These are phyloP conservation scores for Penicillium manginii DNA, from an alignment of 495 filamentous ascomycete genomes.

Conservation along the genomic window DNA sequence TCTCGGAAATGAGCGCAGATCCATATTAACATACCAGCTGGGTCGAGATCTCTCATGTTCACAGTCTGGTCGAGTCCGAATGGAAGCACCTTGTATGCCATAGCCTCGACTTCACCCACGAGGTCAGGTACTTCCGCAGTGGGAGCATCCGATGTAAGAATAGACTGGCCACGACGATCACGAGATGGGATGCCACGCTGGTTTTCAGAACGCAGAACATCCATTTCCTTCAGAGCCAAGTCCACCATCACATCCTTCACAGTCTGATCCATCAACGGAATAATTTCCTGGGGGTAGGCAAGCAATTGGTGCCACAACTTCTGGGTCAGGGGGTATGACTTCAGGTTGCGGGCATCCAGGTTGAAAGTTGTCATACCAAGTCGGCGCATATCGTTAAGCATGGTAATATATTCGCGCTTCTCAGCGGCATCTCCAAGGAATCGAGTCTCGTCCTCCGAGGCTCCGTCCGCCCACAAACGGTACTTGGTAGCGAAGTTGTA, in stretches of 20 bases:
- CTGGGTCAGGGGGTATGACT: slow-evolving; percentile 85
- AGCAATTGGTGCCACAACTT: slow-evolving; percentile 96
- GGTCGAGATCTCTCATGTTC: slow-evolving; percentile 95
- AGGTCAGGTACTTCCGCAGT: slow-evolving; percentile 76
- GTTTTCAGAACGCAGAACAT: slow-evolving; percentile 62
- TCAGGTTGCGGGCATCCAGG: slow-evolving; percentile 86
- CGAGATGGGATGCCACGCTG: slow-evolving; percentile 42
- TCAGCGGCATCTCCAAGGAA: slow-evolving; percentile 60
- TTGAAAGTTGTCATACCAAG: slow-evolving; percentile 83
- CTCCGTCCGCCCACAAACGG: slow-evolving; percentile 84
- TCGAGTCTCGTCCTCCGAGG: slow-evolving; percentile 73
- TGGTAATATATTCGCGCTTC: slow-evolving; percentile 78
- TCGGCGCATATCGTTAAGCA: slow-evolving; percentile 87
- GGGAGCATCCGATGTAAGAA: slow-evolving; percentile 73
- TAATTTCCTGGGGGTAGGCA: slow-evolving; percentile 91
- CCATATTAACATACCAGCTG: slow-evolving; percentile 58
- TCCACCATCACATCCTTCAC: slow-evolving; percentile 94
- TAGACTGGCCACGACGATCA: slow-evolving; percentile 29
- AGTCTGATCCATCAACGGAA: slow-evolving; percentile 93
- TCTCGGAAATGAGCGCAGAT: neutral
- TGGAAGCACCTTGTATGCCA: slow-evolving; percentile 81
- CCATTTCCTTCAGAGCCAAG: slow-evolving; percentile 80
- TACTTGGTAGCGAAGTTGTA: slow-evolving; percentile 90
- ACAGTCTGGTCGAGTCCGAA: slow-evolving; percentile 85
- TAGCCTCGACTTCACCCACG: slow-evolving; percentile 67